Evolutionary conservation across 2,329 filamentous ascomycete genomes (phyloP), one percentile per base, ranked within the genome.

Genomic region (Lanzia echinophila): DNA sequence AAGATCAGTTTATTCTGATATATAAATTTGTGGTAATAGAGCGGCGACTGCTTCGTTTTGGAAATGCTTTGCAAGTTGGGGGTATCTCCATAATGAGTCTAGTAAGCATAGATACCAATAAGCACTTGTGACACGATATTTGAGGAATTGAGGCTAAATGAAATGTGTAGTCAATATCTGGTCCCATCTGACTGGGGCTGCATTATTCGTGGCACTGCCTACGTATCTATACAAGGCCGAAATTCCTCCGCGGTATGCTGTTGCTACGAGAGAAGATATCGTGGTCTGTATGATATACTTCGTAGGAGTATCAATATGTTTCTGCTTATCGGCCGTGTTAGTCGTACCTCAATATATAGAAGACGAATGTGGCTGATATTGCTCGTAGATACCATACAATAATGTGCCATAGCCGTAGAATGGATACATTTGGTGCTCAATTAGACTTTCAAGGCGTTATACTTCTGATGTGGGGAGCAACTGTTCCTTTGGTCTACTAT

Each of bases 361-460:
- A 28, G 11, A 22, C 4, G 15, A 24, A 24, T 6, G 39, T 22
- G 45, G 39, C 45, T 44, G 47, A 50, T 55, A n/a, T 32, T 24
- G 49, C 67, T 22, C 17, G 6, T 32, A 78, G 76, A 6, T 84
- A 78, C 59, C 81, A 84, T 63, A 79, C 76, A 2, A 72, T 83
- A 47, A 73, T 75, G 58, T 79, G 77, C 53, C 81, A 84, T 59
- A 79, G 75, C 48, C 69, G 73, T 7, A 60, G 68, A 6, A 71
- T 79, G 13, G 74, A 74, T 36, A 69, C 68, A 11, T 72, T 78
- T 55, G 79, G 79, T 6, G 79, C 82, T 56, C 76, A 79, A 60
- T 67, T 84, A 28, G 82, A 86, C 63, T 81, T 83, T 59, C 73
- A 82, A 42, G 81, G 81, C 7, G 79, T 85, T 42, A 73, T 85